Conservation (phyloP, 306 rosid genomes). For the Abrus pulchellus region DNA sequence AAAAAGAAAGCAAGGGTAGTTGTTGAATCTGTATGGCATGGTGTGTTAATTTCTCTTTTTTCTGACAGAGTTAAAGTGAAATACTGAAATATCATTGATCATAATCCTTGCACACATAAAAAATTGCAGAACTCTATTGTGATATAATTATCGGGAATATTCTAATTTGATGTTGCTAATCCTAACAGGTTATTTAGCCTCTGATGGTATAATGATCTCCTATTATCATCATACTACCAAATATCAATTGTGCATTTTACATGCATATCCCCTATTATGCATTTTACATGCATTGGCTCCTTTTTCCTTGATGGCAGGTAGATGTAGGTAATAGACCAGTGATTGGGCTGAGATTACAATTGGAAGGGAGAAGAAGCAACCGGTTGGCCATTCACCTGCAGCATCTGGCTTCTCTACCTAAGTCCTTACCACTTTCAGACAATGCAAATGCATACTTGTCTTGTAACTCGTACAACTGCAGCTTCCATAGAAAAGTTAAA, state of each 20-base stretch:
- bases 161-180: neutral
- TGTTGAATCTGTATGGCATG: neutral
- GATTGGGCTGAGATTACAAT: slow-evolving; percentile 76
- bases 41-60: neutral
- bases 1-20: neutral
- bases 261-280: neutral
- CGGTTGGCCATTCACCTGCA: slow-evolving; percentile 84
- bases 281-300: slow-evolving; percentile 13
- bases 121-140: neutral
- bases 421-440: slow-evolving; percentile 75
- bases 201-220: neutral
- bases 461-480: slow-evolving; percentile 63
- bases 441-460: slow-evolving; percentile 64
- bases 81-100: slow-evolving; percentile 3
- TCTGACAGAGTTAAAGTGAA: neutral
- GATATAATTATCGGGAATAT: neutral
- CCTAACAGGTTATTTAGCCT: neutral
- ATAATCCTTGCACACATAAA: neutral
- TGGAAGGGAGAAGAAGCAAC: slow-evolving; percentile 90
- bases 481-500: slow-evolving; percentile 69
- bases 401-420: slow-evolving; percentile 83
- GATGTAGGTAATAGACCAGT: slow-evolving; percentile 96
- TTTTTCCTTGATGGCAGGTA: slow-evolving; percentile 59
- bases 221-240: neutral
- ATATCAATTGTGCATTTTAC: neutral